Percentiles rank a stretch among this genome's conserved stretches.
Evolutionary conservation across 306 rosid genomes (phyloP).

Genomic region (Gastrolobium bilobum): DNA sequence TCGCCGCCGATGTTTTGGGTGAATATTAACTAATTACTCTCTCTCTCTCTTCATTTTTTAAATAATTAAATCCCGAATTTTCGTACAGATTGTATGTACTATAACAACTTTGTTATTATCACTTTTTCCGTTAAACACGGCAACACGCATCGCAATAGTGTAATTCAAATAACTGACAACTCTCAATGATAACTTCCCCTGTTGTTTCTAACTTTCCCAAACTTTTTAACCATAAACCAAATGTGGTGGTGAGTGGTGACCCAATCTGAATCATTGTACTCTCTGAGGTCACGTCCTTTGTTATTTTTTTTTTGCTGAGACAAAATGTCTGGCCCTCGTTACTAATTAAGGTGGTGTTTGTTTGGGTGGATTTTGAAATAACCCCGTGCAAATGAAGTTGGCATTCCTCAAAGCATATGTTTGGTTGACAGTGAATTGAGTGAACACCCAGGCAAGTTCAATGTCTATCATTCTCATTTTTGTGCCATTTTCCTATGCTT

Average conservation of each 20-base stretch:
- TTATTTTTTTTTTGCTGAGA: too few relatives aligned
- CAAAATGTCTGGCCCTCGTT: too few relatives aligned
- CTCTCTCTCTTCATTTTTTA: not conserved
- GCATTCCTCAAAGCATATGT: too few relatives aligned
- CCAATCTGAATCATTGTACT: not conserved
- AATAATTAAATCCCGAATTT: not conserved
- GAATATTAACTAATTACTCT: slow-evolving; percentile 3
- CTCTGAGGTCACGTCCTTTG: too few relatives aligned
- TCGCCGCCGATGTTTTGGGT: slow-evolving; percentile 95
- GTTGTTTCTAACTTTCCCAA: not conserved
- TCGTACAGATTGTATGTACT: not conserved
- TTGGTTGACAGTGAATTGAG: too few relatives aligned
- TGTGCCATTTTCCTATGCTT: too few relatives aligned
- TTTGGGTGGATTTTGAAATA: too few relatives aligned
- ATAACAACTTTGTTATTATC: not conserved
- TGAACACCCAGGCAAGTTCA: too few relatives aligned
- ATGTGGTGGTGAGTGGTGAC: not conserved
- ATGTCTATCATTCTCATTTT: too few relatives aligned
- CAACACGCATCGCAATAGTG: not conserved
- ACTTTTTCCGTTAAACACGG: not conserved
- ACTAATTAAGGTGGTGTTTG: too few relatives aligned
- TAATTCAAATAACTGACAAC: not conserved
- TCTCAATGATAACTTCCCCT: not conserved
- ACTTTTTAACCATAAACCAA: not conserved
- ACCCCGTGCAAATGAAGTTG: too few relatives aligned